These are phyloP conservation scores for Breviolum minutum DNA, from an alignment of 73 alveolate species.

Conservation along the genomic window DNA sequence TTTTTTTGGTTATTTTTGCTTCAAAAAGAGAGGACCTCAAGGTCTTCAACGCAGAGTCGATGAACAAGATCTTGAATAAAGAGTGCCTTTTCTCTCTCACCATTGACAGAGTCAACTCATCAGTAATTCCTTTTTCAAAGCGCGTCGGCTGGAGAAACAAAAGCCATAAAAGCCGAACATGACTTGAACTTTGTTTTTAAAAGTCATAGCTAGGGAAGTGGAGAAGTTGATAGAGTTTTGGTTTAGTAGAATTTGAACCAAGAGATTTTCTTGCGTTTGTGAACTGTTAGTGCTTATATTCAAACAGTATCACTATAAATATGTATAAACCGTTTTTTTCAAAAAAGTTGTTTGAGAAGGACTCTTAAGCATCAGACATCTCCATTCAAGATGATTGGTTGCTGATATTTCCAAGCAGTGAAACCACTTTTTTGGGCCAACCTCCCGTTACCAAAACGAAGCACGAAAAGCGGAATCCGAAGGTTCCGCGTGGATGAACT, in stretches of 20 bases:
- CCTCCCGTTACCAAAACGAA: too few relatives aligned
- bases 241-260: neutral
- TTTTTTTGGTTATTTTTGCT: too few relatives aligned
- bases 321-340: too few relatives aligned
- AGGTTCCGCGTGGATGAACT: slow-evolving; percentile 53
- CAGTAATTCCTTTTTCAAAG: neutral
- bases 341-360: too few relatives aligned
- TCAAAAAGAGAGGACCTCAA: neutral
- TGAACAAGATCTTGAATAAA: slow-evolving; percentile 22
- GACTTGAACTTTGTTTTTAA: neutral
- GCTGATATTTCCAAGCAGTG: neutral
- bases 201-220: neutral
- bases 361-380: neutral
- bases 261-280: too few relatives aligned
- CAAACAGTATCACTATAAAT: too few relatives aligned
- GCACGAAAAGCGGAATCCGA: neutral
- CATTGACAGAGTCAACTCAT: neutral
- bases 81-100: neutral
- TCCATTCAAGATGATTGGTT: neutral
- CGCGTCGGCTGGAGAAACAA: neutral
- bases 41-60: slow-evolving; percentile 31
- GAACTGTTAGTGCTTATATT: too few relatives aligned
- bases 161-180: neutral
- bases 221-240: neutral
- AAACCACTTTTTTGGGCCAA: neutral